These are phyloP conservation scores for Alternaria tenuissima DNA, from an alignment of 2,329 filamentous ascomycete species.

Conservation along the genomic window DNA sequence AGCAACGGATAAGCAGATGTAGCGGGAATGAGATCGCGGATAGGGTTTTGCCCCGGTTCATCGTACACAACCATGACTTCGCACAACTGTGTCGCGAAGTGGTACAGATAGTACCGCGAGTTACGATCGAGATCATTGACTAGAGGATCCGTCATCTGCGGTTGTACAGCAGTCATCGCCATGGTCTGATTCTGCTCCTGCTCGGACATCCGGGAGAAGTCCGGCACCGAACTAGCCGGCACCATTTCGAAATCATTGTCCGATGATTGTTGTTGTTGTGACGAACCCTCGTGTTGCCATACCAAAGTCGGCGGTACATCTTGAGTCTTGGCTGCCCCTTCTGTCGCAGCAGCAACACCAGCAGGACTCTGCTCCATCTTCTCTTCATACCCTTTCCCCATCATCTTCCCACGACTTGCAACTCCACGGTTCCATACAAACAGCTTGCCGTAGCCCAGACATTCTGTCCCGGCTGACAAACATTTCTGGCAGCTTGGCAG, in stretches of 20 bases:
- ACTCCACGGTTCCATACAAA: slow-evolving; percentile 67
- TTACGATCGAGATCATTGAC: slow-evolving; percentile 62
- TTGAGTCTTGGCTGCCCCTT: slow-evolving; percentile 38
- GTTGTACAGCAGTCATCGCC: slow-evolving; percentile 45
- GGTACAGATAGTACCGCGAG: slow-evolving; percentile 58
- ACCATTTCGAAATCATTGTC: not conserved
- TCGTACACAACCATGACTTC: slow-evolving; percentile 63
- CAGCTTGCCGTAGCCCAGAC: slow-evolving; percentile 68
- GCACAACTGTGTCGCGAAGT: slow-evolving; percentile 61
- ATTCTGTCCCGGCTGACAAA: slow-evolving; percentile 62
- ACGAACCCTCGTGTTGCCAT: slow-evolving; percentile 23
- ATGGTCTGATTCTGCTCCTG: slow-evolving; percentile 17
- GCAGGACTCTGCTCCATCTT: slow-evolving; percentile 7
- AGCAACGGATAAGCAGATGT: slow-evolving; percentile 56
- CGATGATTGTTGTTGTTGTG: slow-evolving; percentile 11
- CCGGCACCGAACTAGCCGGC: not conserved
- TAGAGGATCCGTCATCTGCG: slow-evolving; percentile 62
- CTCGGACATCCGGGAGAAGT: slow-evolving; percentile 1
- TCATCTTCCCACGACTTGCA: slow-evolving; percentile 62
- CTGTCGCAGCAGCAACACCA: slow-evolving; percentile 15
- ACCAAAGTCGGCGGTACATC: slow-evolving; percentile 24
- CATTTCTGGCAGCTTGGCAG: slow-evolving; percentile 69
- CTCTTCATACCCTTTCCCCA: slow-evolving; percentile 61
- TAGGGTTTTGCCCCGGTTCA: slow-evolving; percentile 56
- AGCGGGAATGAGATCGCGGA: slow-evolving; percentile 58